These are phyloP conservation scores for Aphanomyces astaci DNA, from an alignment of 352 stramenopile species.

Conservation along the genomic window DNA sequence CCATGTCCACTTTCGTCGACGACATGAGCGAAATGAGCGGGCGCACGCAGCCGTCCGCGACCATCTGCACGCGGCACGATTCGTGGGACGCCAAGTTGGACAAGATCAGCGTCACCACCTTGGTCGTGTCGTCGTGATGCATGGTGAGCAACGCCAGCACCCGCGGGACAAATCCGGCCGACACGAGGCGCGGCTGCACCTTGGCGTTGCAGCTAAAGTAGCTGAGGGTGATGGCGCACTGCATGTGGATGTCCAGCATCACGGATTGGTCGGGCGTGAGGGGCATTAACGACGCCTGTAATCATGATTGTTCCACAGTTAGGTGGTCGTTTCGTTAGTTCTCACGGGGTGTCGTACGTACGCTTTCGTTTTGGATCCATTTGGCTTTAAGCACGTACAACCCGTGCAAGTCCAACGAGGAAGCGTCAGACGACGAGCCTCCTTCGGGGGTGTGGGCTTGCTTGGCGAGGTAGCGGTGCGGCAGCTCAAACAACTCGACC, in stretches of 20 bases:
- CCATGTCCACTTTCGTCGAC: conserved; percentile 30
- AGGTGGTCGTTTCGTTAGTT: no score
- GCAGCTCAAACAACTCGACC: conserved; percentile 34
- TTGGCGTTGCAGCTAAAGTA: conserved; percentile 73
- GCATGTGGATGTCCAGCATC: conserved; percentile 37
- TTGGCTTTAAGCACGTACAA: neutral
- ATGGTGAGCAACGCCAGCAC: conserved; percentile 36
- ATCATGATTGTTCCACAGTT: no score
- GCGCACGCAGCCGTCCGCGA: conserved; percentile 51
- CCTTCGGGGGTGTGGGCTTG: conserved; percentile 4
- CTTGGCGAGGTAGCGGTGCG: conserved; percentile 7
- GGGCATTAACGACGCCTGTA: neutral
- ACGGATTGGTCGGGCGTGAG: conserved; percentile 1
- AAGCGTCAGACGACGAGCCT: neutral
- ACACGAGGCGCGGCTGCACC: conserved; percentile 48
- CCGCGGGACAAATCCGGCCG: conserved; percentile 44
- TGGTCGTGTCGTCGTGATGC: conserved; percentile 57
- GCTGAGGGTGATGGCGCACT: conserved; percentile 52
- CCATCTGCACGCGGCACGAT: conserved; percentile 46
- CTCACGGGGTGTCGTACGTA: neutral
- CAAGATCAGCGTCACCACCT: conserved; percentile 49
- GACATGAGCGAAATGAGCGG: conserved; percentile 48
- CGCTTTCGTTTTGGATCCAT: neutral
- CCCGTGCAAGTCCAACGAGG: neutral
- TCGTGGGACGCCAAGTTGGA: conserved; percentile 72